Percentiles rank a stretch among this genome's conserved stretches.
Evolutionary conservation across 1,139 yeast genomes (phyloP).

Genomic region (Scheffersomyces segobiensis): DNA sequence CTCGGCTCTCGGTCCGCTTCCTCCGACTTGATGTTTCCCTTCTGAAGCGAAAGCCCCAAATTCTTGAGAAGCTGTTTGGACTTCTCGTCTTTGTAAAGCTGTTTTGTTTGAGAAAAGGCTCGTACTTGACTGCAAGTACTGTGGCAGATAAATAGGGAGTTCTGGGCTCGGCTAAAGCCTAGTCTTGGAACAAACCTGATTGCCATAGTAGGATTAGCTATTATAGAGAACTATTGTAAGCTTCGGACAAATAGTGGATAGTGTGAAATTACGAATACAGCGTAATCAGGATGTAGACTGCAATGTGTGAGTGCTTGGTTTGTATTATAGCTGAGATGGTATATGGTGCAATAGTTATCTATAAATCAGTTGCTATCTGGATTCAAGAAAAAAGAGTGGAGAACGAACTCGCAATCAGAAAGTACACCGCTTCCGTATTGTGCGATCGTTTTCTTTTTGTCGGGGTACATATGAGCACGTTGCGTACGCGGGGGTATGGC

Average conservation of each 20-base stretch:
- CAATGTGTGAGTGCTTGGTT: background rate
- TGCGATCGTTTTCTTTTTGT: background rate
- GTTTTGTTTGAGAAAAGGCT: background rate
- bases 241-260: background rate
- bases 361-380: background rate
- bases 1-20: conserved; percentile 4
- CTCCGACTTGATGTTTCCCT: conserved; percentile 26
- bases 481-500: background rate
- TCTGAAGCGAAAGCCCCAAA: conserved; percentile 29
- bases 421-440: background rate
- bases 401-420: background rate
- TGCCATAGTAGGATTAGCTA: background rate
- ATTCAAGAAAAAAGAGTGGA: background rate
- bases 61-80: conserved; percentile 27
- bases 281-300: background rate
- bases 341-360: background rate
- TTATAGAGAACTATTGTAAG: background rate
- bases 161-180: background rate
- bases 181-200: background rate
- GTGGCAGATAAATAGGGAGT: background rate
- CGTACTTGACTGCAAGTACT: background rate
- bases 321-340: background rate
- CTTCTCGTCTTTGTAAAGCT: conserved; percentile 21
- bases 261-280: background rate
- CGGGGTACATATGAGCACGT: background rate